These are phyloP conservation scores for Uronychia setigera DNA, from an alignment of 73 alveolate genomes.

Conservation along the genomic window DNA sequence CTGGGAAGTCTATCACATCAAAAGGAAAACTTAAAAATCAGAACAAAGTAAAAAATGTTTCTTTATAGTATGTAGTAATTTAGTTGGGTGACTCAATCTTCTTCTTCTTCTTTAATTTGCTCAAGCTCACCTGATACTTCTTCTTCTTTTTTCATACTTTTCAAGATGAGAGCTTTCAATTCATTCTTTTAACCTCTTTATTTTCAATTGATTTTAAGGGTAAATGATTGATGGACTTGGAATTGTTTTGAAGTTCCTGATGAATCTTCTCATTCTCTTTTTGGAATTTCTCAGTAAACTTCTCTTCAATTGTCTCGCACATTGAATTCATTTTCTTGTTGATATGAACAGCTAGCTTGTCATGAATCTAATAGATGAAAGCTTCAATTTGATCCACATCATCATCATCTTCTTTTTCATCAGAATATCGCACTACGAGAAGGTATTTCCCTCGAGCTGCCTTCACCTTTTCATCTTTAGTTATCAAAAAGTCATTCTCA, in stretches of 20 bases:
- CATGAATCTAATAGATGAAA: too few relatives aligned
- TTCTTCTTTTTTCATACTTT: too few relatives aligned
- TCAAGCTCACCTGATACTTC: too few relatives aligned
- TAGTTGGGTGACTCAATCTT: too few relatives aligned
- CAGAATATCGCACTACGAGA: slow-evolving; percentile 12
- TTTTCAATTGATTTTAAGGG: too few relatives aligned
- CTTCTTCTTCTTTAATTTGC: too few relatives aligned
- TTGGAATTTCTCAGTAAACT: not conserved
- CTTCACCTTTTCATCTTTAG: not conserved
- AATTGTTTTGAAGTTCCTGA: not conserved
- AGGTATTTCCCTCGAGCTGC: slow-evolving; percentile 8
- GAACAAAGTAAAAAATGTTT: too few relatives aligned
- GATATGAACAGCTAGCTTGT: not conserved
- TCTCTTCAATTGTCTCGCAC: not conserved
- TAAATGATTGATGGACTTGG: not conserved
- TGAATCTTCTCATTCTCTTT: not conserved
- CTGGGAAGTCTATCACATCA: too few relatives aligned
- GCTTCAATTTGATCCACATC: slow-evolving; percentile 6
- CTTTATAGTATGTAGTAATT: too few relatives aligned
- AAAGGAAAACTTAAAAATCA: too few relatives aligned
- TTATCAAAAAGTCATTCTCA: slow-evolving; percentile 37
- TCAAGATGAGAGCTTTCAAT: too few relatives aligned
- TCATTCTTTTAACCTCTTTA: too few relatives aligned
- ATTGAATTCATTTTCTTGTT: not conserved
- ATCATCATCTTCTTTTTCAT: not conserved